Percentiles rank a stretch among this genome's conserved stretches.
These are phyloP conservation scores for Podospora fimiseda DNA, from an alignment of 495 filamentous ascomycete species.

Conservation along the genomic window DNA sequence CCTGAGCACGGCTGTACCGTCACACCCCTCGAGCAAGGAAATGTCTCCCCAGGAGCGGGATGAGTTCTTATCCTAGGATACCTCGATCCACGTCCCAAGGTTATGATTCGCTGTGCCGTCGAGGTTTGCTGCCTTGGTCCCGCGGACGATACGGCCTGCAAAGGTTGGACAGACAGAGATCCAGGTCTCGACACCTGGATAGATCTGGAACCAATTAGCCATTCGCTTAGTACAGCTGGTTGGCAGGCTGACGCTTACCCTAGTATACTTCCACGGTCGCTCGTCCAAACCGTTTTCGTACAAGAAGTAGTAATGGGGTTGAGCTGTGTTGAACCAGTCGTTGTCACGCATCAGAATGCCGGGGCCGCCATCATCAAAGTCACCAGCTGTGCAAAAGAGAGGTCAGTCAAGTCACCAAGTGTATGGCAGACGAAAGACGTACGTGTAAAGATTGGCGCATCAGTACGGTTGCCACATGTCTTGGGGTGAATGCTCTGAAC, in stretches of 20 bases:
- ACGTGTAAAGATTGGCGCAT: slow-evolving; percentile 8
- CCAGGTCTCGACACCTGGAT: slow-evolving; percentile 15
- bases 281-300: slow-evolving; percentile 21
- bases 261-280: slow-evolving; percentile 19
- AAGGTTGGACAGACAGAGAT: slow-evolving; percentile 19
- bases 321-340: slow-evolving; percentile 9
- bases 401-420: not conserved
- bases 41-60: slow-evolving; percentile 33
- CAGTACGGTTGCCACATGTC: not conserved
- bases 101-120: slow-evolving; percentile 12
- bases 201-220: slow-evolving; percentile 3
- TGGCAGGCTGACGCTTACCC: too few species aligned
- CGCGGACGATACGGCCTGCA: slow-evolving; percentile 19
- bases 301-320: slow-evolving; percentile 17
- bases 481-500: not conserved
- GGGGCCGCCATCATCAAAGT: slow-evolving; percentile 12
- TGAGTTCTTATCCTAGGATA: slow-evolving; percentile 14
- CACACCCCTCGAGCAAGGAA: slow-evolving; percentile 34
- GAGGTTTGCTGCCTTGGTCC: slow-evolving; percentile 13
- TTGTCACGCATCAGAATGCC: slow-evolving; percentile 9
- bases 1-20: slow-evolving; percentile 31
- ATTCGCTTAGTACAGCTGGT: not conserved
- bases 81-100: slow-evolving; percentile 27
- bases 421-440: not conserved
- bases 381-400: slow-evolving; percentile 1